Percentiles rank a stretch among this genome's conserved stretches.
These are phyloP conservation scores for Fusarium sp. DNA, from an alignment of 2,329 filamentous ascomycete species.

Conservation along the genomic window DNA sequence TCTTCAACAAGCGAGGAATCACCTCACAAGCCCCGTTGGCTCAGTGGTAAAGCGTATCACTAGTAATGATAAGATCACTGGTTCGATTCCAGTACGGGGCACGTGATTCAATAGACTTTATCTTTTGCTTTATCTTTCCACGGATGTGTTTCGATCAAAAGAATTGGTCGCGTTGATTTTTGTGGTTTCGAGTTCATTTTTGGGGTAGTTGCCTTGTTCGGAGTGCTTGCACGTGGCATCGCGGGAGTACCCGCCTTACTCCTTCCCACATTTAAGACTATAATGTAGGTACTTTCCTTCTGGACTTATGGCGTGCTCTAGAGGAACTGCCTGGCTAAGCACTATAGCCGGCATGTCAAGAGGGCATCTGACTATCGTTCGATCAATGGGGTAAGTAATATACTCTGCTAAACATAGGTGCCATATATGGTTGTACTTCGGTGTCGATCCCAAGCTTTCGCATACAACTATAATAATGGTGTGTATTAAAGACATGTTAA, in stretches of 20 bases:
- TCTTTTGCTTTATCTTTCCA: conserved; percentile 1
- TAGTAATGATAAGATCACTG: conserved; percentile 48
- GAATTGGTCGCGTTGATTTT: not conserved
- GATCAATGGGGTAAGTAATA: too few relatives aligned
- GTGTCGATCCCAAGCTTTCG: too few relatives aligned
- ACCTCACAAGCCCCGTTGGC: conserved; percentile 45
- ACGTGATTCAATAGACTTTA: not conserved
- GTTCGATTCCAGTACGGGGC: conserved; percentile 47
- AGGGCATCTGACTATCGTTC: too few relatives aligned
- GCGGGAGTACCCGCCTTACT: not conserved
- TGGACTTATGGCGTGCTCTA: too few relatives aligned
- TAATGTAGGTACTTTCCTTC: too few relatives aligned
- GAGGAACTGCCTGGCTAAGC: too few relatives aligned
- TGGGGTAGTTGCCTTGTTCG: not conserved
- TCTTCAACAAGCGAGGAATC: conserved; percentile 17
- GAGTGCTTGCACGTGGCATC: not conserved
- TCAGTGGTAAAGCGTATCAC: conserved; percentile 49
- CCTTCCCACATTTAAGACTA: not conserved
- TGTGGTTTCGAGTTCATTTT: conserved; percentile 4
- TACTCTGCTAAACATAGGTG: too few relatives aligned
- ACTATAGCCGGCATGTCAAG: too few relatives aligned
- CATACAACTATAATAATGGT: too few relatives aligned
- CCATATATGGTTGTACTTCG: too few relatives aligned
- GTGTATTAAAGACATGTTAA: too few relatives aligned
- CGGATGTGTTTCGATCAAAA: not conserved